Conservation (phyloP, 164 flowering plant species). For the Aristolochia contorta region DNA sequence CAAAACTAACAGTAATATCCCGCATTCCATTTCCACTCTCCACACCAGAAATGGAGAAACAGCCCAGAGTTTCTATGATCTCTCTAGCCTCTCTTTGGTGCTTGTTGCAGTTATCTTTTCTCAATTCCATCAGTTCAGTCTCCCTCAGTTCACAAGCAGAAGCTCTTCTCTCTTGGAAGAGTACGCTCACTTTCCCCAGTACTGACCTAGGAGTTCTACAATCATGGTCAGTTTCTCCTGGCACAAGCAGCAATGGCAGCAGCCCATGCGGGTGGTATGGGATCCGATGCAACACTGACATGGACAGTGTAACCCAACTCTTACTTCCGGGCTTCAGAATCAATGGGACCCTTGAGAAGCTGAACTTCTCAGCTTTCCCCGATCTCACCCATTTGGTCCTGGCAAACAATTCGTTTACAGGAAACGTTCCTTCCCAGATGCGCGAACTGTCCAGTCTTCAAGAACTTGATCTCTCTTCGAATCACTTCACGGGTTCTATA, state of each 20-base stretch:
- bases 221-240: constrained; percentile 2
- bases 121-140: background rate
- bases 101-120: too few relatives aligned
- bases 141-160: background rate
- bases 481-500: constrained; percentile 3
- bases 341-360: constrained; percentile 10
- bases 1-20: too few relatives aligned
- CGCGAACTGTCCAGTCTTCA: too few relatives aligned
- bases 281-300: constrained; percentile 6
- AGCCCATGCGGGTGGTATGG: constrained; percentile 17
- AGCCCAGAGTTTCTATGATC: too few relatives aligned
- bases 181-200: background rate
- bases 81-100: too few relatives aligned
- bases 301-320: constrained; percentile 3
- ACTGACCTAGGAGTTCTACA: background rate
- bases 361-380: constrained; percentile 16
- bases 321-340: constrained; percentile 4
- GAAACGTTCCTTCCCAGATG: background rate
- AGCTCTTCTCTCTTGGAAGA: constrained; percentile 4
- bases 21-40: too few relatives aligned
- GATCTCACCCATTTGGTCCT: constrained; percentile 15
- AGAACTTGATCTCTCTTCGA: constrained; percentile 9
- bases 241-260: background rate
- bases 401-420: background rate
- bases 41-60: too few relatives aligned